Percentiles rank a stretch among this genome's conserved stretches.
Conservation (phyloP, 2,329 filamentous ascomycete genomes). For the Scedosporium dehoogii region DNA sequence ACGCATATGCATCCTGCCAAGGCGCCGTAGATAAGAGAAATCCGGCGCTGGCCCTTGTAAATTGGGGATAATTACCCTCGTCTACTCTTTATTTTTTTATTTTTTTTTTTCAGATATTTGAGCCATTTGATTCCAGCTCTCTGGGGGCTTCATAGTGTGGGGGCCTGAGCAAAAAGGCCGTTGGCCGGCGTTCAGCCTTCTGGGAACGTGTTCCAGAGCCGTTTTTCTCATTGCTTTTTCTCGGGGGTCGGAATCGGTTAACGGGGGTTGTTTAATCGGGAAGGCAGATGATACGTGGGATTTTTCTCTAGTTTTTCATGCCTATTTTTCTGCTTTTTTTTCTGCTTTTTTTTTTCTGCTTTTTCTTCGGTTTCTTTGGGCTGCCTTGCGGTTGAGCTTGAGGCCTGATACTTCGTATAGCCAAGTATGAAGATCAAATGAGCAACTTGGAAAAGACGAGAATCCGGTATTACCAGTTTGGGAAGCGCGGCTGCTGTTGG, state of each 20-base stretch:
- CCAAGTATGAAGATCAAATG: too few relatives aligned
- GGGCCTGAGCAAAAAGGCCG: too few relatives aligned
- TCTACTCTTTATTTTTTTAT: too few relatives aligned
- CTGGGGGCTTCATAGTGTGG: too few relatives aligned
- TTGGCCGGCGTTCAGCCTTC: not conserved
- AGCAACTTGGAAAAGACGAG: not conserved
- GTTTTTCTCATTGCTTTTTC: not conserved
- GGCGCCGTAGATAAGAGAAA: too few relatives aligned
- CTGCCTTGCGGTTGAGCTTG: not conserved
- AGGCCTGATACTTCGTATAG: not conserved
- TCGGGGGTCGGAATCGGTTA: not conserved
- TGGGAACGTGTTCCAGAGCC: not conserved
- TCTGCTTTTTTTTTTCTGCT: not conserved
- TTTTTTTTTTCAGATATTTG: too few relatives aligned
- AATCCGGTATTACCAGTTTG: not conserved
- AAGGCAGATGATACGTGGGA: not conserved
- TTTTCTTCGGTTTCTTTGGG: not conserved
- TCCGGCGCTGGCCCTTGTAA: too few relatives aligned
- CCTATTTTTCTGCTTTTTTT: too few relatives aligned
- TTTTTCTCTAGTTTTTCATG: not conserved
- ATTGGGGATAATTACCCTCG: too few relatives aligned
- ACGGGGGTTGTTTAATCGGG: not conserved
- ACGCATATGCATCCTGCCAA: too few relatives aligned
- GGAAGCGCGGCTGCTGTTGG: too few relatives aligned
- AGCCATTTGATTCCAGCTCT: too few relatives aligned